Base-by-base conservation (phyloP, 2,329 filamentous ascomycete species). In the Ophiognomonia clavigignenti-juglandacearum region DNA sequence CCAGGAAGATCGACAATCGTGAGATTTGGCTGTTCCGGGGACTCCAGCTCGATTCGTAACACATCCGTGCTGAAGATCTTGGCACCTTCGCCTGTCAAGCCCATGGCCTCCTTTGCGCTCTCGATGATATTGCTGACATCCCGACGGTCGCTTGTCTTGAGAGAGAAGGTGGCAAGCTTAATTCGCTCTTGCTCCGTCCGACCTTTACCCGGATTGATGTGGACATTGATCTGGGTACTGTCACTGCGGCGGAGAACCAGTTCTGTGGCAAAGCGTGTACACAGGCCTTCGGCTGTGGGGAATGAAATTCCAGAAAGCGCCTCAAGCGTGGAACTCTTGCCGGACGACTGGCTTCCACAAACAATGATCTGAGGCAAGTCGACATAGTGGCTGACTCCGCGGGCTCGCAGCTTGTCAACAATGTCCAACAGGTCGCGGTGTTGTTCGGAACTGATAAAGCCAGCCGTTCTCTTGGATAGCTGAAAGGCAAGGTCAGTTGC, bases 251-350 rank as follows among this genome's bases (percentile, higher is more conserved):
- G 73, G 4, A 85, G 67, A 11, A 81, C 68, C 18, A 85, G 63
- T 58, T 85, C 78, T 0, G 80, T 85, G 0, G 80, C 73, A 51
- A 85, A 85, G 0, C 77, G 70, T 0, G 82, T 85, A 59, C 80
- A 85, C 0, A 83, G 57, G 31, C 71, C 76, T 44, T 77, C 75
- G 20, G 79, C 77, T 8, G 69, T 65, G 0, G 80, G 80, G 51
- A 86, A 85, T 0, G 71, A 69, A 2, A 85, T 70, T 4, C 77
- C 72, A 0, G 81, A 82, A 32, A 83, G 72, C 0, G 75, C 73
- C 53, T 82, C 75, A 0, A 82, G 65, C 0, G 78, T 74, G 0
- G 75, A 78, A 44, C 72, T 78, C 56, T 82, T 82, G 4, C 77
- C 77, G 10, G 70, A 72, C 0, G 72, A 75, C 53, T 79, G 75